Percentiles rank a stretch among this genome's conserved stretches.
These are phyloP conservation scores for Iberis pinnata DNA, from an alignment of 345 rosid genomes.

Conservation along the genomic window DNA sequence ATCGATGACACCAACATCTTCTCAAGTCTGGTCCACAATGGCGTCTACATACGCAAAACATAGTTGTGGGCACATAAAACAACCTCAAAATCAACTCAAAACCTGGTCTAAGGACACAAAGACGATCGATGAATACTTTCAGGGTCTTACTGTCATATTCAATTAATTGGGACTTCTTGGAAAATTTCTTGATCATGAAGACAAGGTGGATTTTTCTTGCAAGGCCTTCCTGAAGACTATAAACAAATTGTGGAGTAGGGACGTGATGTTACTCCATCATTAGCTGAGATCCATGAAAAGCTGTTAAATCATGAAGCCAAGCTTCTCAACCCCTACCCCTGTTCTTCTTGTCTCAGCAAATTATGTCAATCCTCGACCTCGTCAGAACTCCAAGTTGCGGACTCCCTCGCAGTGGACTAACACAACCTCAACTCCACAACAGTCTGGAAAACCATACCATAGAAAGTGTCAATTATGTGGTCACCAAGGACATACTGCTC, in stretches of 20 bases:
- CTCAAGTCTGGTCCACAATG: background rate
- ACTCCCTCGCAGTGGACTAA: no score
- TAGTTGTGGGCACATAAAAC: background rate
- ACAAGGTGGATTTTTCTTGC: background rate
- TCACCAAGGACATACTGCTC: no score
- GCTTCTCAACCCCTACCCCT: no score
- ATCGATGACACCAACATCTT: background rate
- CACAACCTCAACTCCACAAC: no score
- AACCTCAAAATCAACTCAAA: no score
- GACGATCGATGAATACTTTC: background rate
- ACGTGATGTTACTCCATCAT: background rate
- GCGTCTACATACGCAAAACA: background rate
- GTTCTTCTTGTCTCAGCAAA: no score
- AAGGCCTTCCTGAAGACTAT: background rate
- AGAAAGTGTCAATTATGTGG: no score
- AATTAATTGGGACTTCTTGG: background rate
- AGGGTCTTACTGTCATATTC: background rate
- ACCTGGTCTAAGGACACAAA: background rate
- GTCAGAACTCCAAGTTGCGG: no score
- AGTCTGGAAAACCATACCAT: no score
- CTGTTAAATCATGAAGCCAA: background rate
- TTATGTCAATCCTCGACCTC: no score
- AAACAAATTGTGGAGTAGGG: background rate
- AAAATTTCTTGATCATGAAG: background rate
- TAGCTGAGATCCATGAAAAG: background rate